Conservation (phyloP, 768 basidiomycete genomes). For the Mycena latifolia region DNA sequence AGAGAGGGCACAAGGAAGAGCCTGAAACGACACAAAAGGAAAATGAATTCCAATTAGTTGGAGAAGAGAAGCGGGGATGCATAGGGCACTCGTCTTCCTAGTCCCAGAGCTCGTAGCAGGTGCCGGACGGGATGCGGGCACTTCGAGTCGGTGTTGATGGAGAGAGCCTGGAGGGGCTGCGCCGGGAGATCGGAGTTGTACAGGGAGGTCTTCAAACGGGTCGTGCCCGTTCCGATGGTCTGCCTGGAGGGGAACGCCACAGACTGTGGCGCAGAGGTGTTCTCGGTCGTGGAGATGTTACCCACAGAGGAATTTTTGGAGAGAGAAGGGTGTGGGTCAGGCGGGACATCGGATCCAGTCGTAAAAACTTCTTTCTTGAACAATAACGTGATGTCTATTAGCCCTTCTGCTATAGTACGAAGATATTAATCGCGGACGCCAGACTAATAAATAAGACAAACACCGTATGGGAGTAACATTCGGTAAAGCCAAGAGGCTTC, state of each 20-base stretch:
- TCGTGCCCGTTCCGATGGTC: not conserved
- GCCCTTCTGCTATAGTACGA: no score
- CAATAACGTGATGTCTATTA: no score
- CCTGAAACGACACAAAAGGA: not conserved
- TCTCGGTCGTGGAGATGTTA: no score
- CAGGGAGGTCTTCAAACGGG: not conserved
- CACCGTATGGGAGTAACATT: no score
- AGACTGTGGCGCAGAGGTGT: not conserved
- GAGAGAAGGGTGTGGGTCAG: no score
- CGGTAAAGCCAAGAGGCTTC: no score
- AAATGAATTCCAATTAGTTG: not conserved
- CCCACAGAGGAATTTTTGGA: no score
- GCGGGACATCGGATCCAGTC: no score
- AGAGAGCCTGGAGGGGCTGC: conserved; percentile 12
- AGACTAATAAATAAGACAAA: no score
- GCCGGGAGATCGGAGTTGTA: not conserved
- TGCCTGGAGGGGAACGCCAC: conserved; percentile 16
- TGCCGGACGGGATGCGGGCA: conserved; percentile 16
- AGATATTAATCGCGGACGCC: no score
- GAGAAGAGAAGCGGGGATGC: not conserved
- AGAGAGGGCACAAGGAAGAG: conserved; percentile 43
- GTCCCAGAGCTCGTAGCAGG: conserved; percentile 35
- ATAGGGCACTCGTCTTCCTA: conserved; percentile 35
- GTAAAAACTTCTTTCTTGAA: no score
- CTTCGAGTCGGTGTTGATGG: conserved; percentile 25